Evolutionary conservation across 169 alveolate genomes (phyloP), one percentile per base, ranked within the genome.

Genomic region (Toxoplasma gondii): DNA sequence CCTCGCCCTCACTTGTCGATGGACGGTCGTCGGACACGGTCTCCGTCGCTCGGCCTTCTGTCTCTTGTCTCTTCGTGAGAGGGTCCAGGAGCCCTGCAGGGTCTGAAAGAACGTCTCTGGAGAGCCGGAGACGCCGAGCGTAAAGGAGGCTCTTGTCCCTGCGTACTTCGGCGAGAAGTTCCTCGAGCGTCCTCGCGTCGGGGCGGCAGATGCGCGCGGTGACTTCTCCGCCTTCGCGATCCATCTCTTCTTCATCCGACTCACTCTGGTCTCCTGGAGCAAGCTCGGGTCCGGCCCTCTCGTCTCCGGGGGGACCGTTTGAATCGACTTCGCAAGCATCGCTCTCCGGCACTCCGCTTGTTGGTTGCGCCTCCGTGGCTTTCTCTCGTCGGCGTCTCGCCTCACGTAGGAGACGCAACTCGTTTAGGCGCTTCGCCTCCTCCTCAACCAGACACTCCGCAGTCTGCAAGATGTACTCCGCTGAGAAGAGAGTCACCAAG

Each of bases 381-480:
- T 39, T 5, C 64, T 4, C 31, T 31, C 67, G 4, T 31, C 34
- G 53, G 69, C 67, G 4, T 41, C 69, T 41, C 90, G 19, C 69
- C 41, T 43, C 69, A 10, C 90, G 53, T 1, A 27, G 41, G 44
- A 7, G 34, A 22, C 90, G 27, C 38, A 41, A 2, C 90, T 43
- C 69, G 31, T 12, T 22, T 67, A 9, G 27, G 34, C 90, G 90
- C 53, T 12, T 27, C 67, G 17, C 4, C 64, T 82, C 90, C 7
- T 22, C 90, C 41, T 82, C 90, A 12, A 82, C 31, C 34, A 82
- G 67, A 31, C 58, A 9, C 64, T 82, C 90, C 19, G 90, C 90
- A 36, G 90, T 43, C 43, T 39, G 67, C 90, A 82, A 31, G 54
- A 43, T 49, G 67, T 82, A 82, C 67, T 82, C 90, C 1, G 90